Conservation (phyloP, 805 yeast species). For the Scheffersomyces lignosus region DNA sequence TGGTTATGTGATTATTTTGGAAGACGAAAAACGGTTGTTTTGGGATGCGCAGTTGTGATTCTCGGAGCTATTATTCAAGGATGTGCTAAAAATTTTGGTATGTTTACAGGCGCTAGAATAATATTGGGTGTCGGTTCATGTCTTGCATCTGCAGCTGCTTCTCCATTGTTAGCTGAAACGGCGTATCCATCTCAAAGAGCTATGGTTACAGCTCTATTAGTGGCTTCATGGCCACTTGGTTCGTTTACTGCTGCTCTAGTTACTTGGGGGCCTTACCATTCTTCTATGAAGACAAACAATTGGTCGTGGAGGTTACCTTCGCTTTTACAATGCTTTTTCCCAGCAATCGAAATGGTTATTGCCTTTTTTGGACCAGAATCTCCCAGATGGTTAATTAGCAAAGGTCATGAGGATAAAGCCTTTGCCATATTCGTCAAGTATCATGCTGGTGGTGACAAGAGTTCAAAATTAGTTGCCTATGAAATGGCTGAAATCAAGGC, state of each 20-base stretch:
- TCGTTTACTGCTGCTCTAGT: conserved; percentile 54
- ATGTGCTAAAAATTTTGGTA: conserved; percentile 12
- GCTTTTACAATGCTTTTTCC: conserved; percentile 49
- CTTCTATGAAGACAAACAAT: conserved; percentile 18
- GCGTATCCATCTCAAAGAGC: conserved; percentile 16
- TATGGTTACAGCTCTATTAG: conserved; percentile 37
- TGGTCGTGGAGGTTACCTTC: conserved; percentile 60
- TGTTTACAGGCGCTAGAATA: conserved; percentile 5
- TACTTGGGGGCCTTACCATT: conserved; percentile 46
- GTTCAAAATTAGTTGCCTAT: background rate
- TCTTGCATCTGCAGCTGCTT: conserved; percentile 3
- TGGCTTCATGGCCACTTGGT: conserved; percentile 54
- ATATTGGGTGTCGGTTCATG: conserved; percentile 1
- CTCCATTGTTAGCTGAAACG: conserved; percentile 1
- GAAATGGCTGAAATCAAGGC: conserved; percentile 5
- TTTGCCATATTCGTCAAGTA: conserved; percentile 6
- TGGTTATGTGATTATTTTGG: conserved; percentile 11
- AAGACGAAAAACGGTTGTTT: conserved; percentile 7
- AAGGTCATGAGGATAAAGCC: conserved; percentile 16
- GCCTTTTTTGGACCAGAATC: conserved; percentile 26
- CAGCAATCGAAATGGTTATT: conserved; percentile 38
- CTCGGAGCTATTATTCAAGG: conserved; percentile 20
- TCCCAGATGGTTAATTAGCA: conserved; percentile 22
- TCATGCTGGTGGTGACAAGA: conserved; percentile 4
- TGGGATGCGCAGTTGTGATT: conserved; percentile 12